A percentile compares a stretch with the other conserved stretches of the same genome.
Conservation (phyloP, 257 asterid genomes). For the Solanum chiquidenum region DNA sequence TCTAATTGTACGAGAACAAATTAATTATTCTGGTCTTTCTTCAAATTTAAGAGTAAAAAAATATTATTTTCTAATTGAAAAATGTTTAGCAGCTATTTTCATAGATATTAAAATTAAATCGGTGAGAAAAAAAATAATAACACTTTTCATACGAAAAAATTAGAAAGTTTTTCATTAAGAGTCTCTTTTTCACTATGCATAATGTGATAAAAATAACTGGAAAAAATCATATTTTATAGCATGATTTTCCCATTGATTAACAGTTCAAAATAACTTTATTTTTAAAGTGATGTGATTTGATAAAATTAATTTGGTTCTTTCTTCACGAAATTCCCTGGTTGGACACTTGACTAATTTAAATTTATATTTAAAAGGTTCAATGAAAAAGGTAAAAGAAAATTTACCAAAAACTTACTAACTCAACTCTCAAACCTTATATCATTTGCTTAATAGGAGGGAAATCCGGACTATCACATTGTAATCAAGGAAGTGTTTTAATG, state of each 20-base stretch:
- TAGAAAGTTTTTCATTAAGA: neutral
- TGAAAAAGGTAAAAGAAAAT: neutral
- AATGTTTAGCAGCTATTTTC: fast-evolving
- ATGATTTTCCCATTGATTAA: neutral
- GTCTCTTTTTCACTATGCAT: neutral
- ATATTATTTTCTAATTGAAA: neutral
- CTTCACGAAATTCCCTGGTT: neutral
- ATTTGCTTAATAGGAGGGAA: neutral
- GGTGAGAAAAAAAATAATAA: neutral
- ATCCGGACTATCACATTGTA: neutral
- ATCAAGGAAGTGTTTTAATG: neutral
- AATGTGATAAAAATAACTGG: no score
- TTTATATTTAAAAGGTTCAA: neutral
- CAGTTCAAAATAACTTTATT: fast-evolving
- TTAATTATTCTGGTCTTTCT: neutral
- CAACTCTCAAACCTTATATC: neutral
- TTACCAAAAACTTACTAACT: neutral
- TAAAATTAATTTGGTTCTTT: neutral
- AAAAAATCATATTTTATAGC: neutral
- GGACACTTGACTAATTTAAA: neutral
- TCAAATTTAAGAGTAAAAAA: neutral
- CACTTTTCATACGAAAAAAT: neutral
- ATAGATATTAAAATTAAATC: neutral
- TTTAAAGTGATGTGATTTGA: neutral
- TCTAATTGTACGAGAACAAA: neutral